These are phyloP conservation scores for Byssothecium circinans DNA, from an alignment of 2,329 filamentous ascomycete genomes.

Conservation along the genomic window DNA sequence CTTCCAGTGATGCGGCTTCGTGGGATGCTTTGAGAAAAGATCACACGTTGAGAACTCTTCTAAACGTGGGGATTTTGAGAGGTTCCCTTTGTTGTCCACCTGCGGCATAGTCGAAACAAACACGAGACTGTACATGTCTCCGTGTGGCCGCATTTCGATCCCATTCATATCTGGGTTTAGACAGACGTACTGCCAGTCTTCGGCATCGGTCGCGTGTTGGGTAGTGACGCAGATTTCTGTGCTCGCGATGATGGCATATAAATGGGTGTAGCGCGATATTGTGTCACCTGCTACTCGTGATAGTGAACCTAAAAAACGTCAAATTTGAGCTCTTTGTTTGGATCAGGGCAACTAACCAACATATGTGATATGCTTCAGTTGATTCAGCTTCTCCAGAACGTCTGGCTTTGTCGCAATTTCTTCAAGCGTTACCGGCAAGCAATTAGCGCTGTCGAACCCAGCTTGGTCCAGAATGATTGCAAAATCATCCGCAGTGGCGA, in stretches of 20 bases:
- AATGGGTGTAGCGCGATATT: slow-evolving; percentile 18
- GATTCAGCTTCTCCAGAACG: slow-evolving; percentile 18
- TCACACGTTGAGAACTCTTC: slow-evolving; percentile 26
- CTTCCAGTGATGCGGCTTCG: slow-evolving; percentile 31
- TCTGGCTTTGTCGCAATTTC: slow-evolving; percentile 20
- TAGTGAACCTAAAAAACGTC: slow-evolving; percentile 15
- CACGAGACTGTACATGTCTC: slow-evolving; percentile 23
- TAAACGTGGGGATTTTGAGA: slow-evolving; percentile 19
- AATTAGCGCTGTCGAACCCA: slow-evolving; percentile 21
- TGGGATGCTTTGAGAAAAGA: slow-evolving; percentile 27
- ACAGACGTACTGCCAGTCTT: slow-evolving; percentile 31
- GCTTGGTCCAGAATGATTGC: slow-evolving; percentile 20
- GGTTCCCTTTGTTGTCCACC: slow-evolving; percentile 21
- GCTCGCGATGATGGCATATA: slow-evolving; percentile 21
- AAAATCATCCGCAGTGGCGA: slow-evolving; percentile 16
- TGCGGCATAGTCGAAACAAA: slow-evolving; percentile 16
- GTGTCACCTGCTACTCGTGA: slow-evolving; percentile 18
- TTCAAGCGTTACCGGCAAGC: slow-evolving; percentile 23
- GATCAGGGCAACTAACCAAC: too few species aligned
- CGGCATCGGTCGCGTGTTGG: slow-evolving; percentile 24
- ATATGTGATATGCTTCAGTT: slow-evolving; percentile 23
- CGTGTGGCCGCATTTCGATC: slow-evolving; percentile 26
- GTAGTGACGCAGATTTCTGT: slow-evolving; percentile 21
- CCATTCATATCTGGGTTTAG: slow-evolving; percentile 22
- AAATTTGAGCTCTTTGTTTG: too few species aligned